Evolutionary conservation across 345 rosid genomes (phyloP).

Genomic region (Eucalyptus polyanthemos): DNA sequence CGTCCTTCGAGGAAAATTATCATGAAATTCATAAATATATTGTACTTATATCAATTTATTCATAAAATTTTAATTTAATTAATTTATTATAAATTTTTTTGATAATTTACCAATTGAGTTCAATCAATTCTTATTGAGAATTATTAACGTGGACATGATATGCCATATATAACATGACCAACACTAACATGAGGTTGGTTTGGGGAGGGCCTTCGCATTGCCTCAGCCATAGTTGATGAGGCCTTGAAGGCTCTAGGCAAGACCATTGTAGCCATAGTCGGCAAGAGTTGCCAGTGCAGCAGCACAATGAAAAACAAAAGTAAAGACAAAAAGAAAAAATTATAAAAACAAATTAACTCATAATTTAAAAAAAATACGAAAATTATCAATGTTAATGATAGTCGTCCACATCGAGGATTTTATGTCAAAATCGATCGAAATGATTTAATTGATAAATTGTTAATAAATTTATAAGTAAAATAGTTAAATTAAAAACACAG

Average conservation of each 20-base stretch:
- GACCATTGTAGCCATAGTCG: rapidly evolving
- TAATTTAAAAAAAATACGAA: no score
- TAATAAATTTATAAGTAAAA: no score
- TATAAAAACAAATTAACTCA: no score
- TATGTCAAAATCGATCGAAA: rapidly evolving
- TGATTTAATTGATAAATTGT: no score
- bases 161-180: rapidly evolving
- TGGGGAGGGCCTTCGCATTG: background rate
- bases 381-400: no score
- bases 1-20: rapidly evolving
- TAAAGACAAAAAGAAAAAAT: no score
- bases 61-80: no score
- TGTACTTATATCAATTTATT: rapidly evolving
- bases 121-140: rapidly evolving
- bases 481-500: no score
- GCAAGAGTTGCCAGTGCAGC: rapidly evolving
- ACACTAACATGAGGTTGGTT: rapidly evolving
- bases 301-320: no score
- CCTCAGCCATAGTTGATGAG: rapidly evolving
- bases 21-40: rapidly evolving
- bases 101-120: rapidly evolving
- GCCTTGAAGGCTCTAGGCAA: background rate
- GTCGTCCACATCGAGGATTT: rapidly evolving
- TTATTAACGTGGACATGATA: rapidly evolving
- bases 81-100: rapidly evolving